A percentile compares a stretch with the other conserved stretches of the same genome.
phyloP scores from a whole-genome alignment of 495 filamentous ascomycete genomes.

The Penicillium herquei region DNA sequence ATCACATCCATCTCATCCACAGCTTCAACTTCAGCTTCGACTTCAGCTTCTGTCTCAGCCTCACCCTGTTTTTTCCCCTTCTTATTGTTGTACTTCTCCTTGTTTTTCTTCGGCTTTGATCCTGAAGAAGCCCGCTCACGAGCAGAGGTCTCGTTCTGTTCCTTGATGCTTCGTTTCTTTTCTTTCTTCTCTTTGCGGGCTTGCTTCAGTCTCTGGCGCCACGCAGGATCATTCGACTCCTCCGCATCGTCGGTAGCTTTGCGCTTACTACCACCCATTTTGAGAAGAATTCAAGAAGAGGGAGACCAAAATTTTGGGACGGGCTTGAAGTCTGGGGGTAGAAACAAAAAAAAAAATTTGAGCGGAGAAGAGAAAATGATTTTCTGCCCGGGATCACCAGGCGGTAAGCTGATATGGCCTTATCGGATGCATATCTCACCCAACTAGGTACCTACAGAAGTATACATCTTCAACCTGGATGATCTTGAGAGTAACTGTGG shows the following conservation, averaged over 20 bases:
- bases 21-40: slow-evolving; percentile 1
- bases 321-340: slow-evolving; percentile 12
- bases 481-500: not conserved
- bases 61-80: slow-evolving; percentile 13
- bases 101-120: slow-evolving; percentile 15
- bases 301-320: slow-evolving; percentile 3
- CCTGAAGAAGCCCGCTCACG: not conserved
- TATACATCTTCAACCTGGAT: not conserved
- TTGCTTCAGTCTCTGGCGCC: slow-evolving; percentile 44
- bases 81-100: slow-evolving; percentile 6
- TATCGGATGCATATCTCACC: not conserved
- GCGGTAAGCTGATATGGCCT: slow-evolving; percentile 19
- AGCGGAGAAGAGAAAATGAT: slow-evolving; percentile 29
- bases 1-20: slow-evolving; percentile 6
- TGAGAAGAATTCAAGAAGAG: slow-evolving; percentile 1
- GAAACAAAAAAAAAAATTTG: slow-evolving; percentile 19
- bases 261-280: slow-evolving; percentile 48
- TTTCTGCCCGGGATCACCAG: slow-evolving; percentile 20
- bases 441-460: too few relatives aligned
- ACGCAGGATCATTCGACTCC: slow-evolving; percentile 29
- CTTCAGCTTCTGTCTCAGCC: not conserved
- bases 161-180: slow-evolving; percentile 5
- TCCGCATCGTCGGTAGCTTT: slow-evolving; percentile 35
- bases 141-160: slow-evolving; percentile 10
- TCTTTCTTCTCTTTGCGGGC: slow-evolving; percentile 26